Evolutionary conservation across 148 eudicot species (phyloP).

Genomic region (Fagopyrum tataricum): DNA sequence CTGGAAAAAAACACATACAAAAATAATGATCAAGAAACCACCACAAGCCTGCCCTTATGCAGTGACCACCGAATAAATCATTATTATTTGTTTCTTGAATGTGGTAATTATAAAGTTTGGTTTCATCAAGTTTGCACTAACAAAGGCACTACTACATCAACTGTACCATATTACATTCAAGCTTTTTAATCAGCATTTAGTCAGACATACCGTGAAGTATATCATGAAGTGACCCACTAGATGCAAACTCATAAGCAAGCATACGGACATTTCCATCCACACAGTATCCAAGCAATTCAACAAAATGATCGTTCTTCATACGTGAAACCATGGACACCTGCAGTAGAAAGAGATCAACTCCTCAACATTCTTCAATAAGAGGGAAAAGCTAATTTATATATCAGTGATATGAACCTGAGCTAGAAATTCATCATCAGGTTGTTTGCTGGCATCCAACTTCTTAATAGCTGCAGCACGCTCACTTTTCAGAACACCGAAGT

Average conservation of each 20-base stretch:
- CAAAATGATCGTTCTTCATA: constrained; percentile 18
- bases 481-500: constrained; percentile 46
- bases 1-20: neutral
- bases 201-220: constrained; percentile 15
- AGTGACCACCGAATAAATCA: neutral
- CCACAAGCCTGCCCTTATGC: neutral
- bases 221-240: constrained; percentile 20
- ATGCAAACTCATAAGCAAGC: constrained; percentile 21
- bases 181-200: neutral
- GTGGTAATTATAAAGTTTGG: neutral
- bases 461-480: constrained; percentile 75
- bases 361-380: neutral
- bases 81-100: neutral
- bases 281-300: constrained; percentile 17
- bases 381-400: no score
- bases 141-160: neutral
- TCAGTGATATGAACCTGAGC: constrained; percentile 47
- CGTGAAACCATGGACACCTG: constrained; percentile 20
- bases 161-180: neutral
- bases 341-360: neutral
- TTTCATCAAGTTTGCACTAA: neutral
- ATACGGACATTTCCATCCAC: constrained; percentile 17
- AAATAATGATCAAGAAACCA: neutral
- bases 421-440: constrained; percentile 72
- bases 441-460: constrained; percentile 65